Conservation (phyloP, 805 yeast species). For the Maudiozyma bulderi region DNA sequence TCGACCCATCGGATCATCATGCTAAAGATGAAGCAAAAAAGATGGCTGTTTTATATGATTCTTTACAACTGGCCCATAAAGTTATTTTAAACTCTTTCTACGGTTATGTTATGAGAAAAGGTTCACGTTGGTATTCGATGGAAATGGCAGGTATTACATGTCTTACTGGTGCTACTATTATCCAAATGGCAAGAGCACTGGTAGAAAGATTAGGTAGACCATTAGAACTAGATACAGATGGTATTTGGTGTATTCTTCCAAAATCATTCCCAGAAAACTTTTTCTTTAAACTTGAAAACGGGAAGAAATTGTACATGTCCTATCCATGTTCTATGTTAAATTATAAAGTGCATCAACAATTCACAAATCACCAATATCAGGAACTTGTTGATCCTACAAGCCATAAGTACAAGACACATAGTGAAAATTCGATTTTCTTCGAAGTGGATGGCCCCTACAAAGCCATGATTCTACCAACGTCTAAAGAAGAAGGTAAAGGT, state of each 20-base stretch:
- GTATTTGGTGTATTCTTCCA: slow-evolving; percentile 98
- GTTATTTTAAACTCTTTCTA: slow-evolving; percentile 93
- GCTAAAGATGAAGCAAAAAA: slow-evolving; percentile 83
- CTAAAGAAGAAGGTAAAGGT: slow-evolving; percentile 95
- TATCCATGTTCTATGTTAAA: slow-evolving; percentile 96
- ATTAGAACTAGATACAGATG: slow-evolving; percentile 93
- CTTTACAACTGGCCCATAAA: slow-evolving; percentile 92
- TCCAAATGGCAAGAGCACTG: slow-evolving; percentile 89
- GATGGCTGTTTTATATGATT: slow-evolving; percentile 88
- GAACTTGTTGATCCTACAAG: slow-evolving; percentile 62
- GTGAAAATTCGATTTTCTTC: slow-evolving; percentile 91
- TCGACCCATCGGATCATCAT: slow-evolving; percentile 44
- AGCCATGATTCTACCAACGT: slow-evolving; percentile 95
- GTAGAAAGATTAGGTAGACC: slow-evolving; percentile 95
- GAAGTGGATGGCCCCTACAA: slow-evolving; percentile 98
- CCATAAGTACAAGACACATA: slow-evolving; percentile 61
- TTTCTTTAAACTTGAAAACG: slow-evolving; percentile 59
- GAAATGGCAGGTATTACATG: slow-evolving; percentile 99
- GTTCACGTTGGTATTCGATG: slow-evolving; percentile 98
- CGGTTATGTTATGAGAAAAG: slow-evolving; percentile 98
- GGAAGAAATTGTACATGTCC: slow-evolving; percentile 66
- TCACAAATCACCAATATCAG: slow-evolving; percentile 93
- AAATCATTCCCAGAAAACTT: slow-evolving; percentile 86
- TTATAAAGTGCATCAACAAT: slow-evolving; percentile 79
- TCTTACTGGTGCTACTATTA: slow-evolving; percentile 93